Conservation (phyloP, 495 filamentous ascomycete species). For the Collariella sp. region DNA sequence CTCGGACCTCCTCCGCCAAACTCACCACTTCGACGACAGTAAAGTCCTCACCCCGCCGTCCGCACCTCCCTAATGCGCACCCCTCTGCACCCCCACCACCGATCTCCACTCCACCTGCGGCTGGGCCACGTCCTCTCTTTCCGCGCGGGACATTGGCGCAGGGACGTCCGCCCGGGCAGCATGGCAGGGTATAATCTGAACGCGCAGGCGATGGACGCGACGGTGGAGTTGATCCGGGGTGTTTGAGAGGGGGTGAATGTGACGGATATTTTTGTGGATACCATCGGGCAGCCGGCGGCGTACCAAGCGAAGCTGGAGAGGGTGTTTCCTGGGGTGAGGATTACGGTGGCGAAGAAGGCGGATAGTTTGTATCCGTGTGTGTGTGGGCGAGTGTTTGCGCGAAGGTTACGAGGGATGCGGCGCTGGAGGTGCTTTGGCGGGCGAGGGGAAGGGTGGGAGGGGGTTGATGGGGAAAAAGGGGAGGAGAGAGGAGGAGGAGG, state of each 20-base stretch:
- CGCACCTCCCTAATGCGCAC: conserved; percentile 68
- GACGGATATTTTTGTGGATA: conserved; percentile 88
- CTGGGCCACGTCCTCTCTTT: conserved; percentile 73
- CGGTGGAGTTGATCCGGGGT: conserved; percentile 69
- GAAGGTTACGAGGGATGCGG: conserved; percentile 89
- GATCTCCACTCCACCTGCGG: conserved; percentile 64
- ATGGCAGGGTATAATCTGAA: conserved; percentile 76
- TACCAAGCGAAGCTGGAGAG: conserved; percentile 81
- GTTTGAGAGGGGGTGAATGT: conserved; percentile 76
- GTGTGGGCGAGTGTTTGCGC: conserved; percentile 84
- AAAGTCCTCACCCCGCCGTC: conserved; percentile 69
- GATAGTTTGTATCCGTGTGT: conserved; percentile 91
- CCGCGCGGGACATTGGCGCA: conserved; percentile 72
- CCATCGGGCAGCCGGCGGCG: conserved; percentile 68
- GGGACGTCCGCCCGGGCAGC: conserved; percentile 59
- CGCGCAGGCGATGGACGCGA: conserved; percentile 95
- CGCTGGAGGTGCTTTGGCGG: conserved; percentile 54
- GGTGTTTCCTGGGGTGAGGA: conserved; percentile 67
- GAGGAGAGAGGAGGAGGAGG: conserved; percentile 5
- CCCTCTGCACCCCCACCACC: conserved; percentile 56
- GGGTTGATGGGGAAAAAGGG: conserved; percentile 11
- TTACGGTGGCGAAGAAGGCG: conserved; percentile 94
- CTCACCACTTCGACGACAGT: conserved; percentile 85
- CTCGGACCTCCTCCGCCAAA: conserved; percentile 59
- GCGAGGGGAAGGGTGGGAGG: conserved; percentile 8